Evolutionary conservation across 768 basidiomycete genomes (phyloP).

Genomic region (Leucosporidium creatinivorum): DNA sequence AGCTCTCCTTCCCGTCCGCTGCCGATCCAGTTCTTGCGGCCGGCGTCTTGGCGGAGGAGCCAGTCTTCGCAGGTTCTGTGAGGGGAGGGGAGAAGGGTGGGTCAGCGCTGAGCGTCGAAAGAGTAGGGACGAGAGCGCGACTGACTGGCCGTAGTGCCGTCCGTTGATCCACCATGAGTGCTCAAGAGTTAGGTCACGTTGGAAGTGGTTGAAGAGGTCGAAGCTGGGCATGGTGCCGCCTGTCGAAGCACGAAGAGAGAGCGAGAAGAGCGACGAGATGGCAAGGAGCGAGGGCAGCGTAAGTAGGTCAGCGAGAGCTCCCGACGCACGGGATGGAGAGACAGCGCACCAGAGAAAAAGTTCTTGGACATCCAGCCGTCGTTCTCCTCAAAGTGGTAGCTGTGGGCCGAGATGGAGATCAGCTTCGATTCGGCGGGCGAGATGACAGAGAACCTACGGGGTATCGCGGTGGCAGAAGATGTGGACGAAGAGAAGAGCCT

Average conservation of each 20-base stretch:
- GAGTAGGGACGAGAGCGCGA: too few relatives aligned
- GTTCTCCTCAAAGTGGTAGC: constrained; percentile 57
- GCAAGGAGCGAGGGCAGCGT: not conserved
- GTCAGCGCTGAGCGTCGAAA: too few relatives aligned
- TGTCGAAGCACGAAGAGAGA: constrained; percentile 21
- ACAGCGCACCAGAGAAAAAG: constrained; percentile 50
- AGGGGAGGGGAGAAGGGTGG: too few relatives aligned
- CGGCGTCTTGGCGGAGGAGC: constrained; percentile 43
- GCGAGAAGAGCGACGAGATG: not conserved
- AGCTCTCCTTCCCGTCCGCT: constrained; percentile 47
- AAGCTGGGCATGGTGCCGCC: constrained; percentile 69
- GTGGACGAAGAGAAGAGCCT: constrained; percentile 58
- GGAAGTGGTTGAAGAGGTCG: constrained; percentile 62
- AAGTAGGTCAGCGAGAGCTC: not conserved
- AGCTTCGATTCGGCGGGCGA: not conserved
- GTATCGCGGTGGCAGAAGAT: constrained; percentile 56
- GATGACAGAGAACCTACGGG: not conserved
- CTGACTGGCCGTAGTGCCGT: constrained; percentile 52
- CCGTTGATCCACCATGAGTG: constrained; percentile 60
- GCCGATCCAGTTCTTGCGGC: constrained; percentile 50
- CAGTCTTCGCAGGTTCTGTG: constrained; percentile 55
- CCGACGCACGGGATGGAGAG: constrained; percentile 37
- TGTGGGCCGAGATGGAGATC: not conserved
- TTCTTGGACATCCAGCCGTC: constrained; percentile 71
- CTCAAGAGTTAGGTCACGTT: constrained; percentile 54